Percentiles rank a stretch among this genome's conserved stretches.
Evolutionary conservation across 73 alveolate genomes (phyloP).

Genomic region (Symbiodinium pilosum): DNA sequence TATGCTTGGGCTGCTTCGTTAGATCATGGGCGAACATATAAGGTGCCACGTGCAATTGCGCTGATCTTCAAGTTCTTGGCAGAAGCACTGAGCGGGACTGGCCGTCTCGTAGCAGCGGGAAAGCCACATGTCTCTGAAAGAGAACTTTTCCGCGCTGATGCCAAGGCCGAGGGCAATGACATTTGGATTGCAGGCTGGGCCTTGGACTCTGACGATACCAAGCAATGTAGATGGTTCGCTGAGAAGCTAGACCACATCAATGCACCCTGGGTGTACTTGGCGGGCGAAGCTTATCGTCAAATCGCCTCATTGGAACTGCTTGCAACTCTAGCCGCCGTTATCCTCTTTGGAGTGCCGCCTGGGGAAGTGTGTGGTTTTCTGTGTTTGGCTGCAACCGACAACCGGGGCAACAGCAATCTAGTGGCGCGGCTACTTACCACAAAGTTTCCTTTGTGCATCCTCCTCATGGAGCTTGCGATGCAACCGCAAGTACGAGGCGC

Average conservation of each 20-base stretch:
- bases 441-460: conserved; percentile 26
- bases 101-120: neutral
- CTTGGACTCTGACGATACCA: neutral
- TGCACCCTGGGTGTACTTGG: conserved; percentile 31
- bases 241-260: neutral
- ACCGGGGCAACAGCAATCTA: neutral
- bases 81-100: neutral
- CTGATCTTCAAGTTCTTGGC: neutral
- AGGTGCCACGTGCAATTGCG: neutral
- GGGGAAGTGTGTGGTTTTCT: neutral
- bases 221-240: neutral
- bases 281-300: conserved; percentile 24
- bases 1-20: neutral
- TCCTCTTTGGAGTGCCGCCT: neutral
- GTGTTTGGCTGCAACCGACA: conserved; percentile 32
- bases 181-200: neutral
- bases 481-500: neutral
- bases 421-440: conserved; percentile 16
- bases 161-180: conserved; percentile 24
- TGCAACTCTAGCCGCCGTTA: neutral
- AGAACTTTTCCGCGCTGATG: conserved; percentile 16
- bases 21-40: neutral
- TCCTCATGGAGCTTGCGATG: conserved; percentile 10
- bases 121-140: neutral
- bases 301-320: conserved; percentile 26